Base-by-base conservation (phyloP, 345 rosid species). In the Balakata baccata region DNA sequence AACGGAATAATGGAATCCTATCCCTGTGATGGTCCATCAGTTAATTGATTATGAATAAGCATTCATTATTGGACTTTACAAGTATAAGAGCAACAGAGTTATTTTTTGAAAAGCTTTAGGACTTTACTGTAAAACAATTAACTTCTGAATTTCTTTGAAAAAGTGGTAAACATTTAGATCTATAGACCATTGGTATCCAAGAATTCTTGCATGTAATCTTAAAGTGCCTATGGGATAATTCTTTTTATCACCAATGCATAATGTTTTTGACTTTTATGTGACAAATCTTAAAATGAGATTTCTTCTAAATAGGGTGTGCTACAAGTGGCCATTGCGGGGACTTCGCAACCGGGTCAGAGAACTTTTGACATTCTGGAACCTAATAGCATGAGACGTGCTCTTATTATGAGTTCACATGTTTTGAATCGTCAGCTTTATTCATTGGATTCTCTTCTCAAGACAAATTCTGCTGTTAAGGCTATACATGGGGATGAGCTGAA, bases 381-480 rank as follows among this genome's bases (percentile, higher is more conserved):
- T 25, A 93, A 93, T 80, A 82, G 84, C 5, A 23, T 89, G 77
- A 89, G 92, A 70, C 88, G 84, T 38, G 85, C 91, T 62, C 90
- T 96, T 68, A 76, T 93, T 76, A 84, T 90, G 74, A 86, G 86
- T 66, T 84, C 92, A 23, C 86, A 86, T 80, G 92, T 87, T 75
- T 96, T 98, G 99, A 89, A 88, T 77, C 84, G 80, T 47, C 94
- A 83, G 80, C 92, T 96, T 53, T 81, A 79, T 85, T 84, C 89
- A 47, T 78, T 96, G 74, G 84, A 89, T 75, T 79, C 90, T 62
- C 86, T 85, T 53, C 89, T 93, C 71, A 83, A 81, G 70, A 85
- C 86, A 72, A 83, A 78, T 65, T 81, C 79, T 25, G 73, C 25
- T 54, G 75, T 80, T 65, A 81, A 84, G 82, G 69, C 80, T 66